Base-by-base conservation (phyloP, 495 filamentous ascomycete genomes). In the Massariosphaeria phaeospora region DNA sequence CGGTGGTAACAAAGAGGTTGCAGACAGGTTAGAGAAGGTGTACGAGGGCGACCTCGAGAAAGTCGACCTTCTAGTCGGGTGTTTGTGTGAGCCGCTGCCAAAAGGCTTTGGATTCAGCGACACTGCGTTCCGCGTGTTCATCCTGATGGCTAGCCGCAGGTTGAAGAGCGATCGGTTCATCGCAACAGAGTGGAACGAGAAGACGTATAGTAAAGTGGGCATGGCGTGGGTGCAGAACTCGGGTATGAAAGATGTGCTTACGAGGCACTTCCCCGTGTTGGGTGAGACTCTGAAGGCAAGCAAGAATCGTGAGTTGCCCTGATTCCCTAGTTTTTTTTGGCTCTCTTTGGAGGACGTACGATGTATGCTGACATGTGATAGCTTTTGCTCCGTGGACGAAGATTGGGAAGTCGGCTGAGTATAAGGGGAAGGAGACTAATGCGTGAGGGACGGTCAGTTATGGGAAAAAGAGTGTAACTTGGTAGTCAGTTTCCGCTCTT, bases 111-210 rank as follows among this genome's bases (percentile, higher is more conserved):
- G 72, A 9, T 75, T 59, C 42, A 40, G 34, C 33, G 49, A 59
- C 25, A 54, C 57, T n/a, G 51, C 42, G 33, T 55, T 53, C 25
- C 31, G 51, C 9, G 49, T 55, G 2, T 50, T 54, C 29, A 48
- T 61, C 26, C 27, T 61, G 15, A 58, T 50, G 50, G 50, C 50
- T 38, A 48, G 33, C 12, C 4, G 55, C n/a, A 51, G 55, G 36
- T 39, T 50, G 39, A 75, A 73, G 67, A 71, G 66, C 29, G 72
- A 75, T 61, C 59, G 72, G 25, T 75, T 75, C 39, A 62, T 60
- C 24, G 57, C 57, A 11, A 54, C 72, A 4, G 42, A 58, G 26
- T 74, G 68, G 68, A 59, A 55, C 13, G 62, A 63, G 44, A 55
- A 65, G 40, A 60, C 56, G 21, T 75, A 75, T 33, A 72, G 70